Percentiles rank a stretch among this genome's conserved stretches.
Evolutionary conservation across 352 stramenopile genomes (phyloP).

Genomic region (Phytophthora niederhauseri): DNA sequence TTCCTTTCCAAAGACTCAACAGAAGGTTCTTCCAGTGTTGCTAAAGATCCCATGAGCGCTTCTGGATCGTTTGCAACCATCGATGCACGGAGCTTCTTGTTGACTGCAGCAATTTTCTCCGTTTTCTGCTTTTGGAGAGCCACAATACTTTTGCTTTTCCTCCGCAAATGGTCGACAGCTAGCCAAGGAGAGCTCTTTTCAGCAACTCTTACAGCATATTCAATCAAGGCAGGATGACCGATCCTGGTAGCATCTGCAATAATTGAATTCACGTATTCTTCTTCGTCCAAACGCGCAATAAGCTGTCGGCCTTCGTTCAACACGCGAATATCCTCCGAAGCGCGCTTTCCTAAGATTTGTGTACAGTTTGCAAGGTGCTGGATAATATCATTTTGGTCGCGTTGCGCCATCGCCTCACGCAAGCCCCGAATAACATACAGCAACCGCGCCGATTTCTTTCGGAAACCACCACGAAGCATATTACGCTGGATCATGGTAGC

Average conservation of each 20-base stretch:
- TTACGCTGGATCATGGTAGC: slow-evolving; percentile 88
- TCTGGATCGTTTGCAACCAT: slow-evolving; percentile 74
- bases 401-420: slow-evolving; percentile 56
- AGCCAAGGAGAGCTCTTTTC: slow-evolving; percentile 70
- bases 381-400: slow-evolving; percentile 66
- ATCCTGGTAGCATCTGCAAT: slow-evolving; percentile 66
- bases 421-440: slow-evolving; percentile 64
- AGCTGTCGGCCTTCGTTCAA: slow-evolving; percentile 55
- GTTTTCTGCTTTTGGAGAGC: slow-evolving; percentile 38
- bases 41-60: slow-evolving; percentile 70
- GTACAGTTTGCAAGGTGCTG: slow-evolving; percentile 62
- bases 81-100: slow-evolving; percentile 58
- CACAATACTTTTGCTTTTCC: slow-evolving; percentile 43
- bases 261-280: slow-evolving; percentile 79
- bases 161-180: slow-evolving; percentile 56
- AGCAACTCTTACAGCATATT: slow-evolving; percentile 65
- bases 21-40: slow-evolving; percentile 67
- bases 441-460: slow-evolving; percentile 65
- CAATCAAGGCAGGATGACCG: slow-evolving; percentile 60
- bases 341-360: slow-evolving; percentile 60
- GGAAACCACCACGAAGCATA: slow-evolving; percentile 71
- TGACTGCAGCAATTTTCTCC: slow-evolving; percentile 50
- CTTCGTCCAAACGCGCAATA: slow-evolving; percentile 70
- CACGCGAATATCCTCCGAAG: slow-evolving; percentile 64
- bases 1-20: slow-evolving; percentile 74